Evolutionary conservation across 2,329 filamentous ascomycete species (phyloP), one percentile per base, ranked within the genome.

Genomic region (Epicoccum sorghinum): DNA sequence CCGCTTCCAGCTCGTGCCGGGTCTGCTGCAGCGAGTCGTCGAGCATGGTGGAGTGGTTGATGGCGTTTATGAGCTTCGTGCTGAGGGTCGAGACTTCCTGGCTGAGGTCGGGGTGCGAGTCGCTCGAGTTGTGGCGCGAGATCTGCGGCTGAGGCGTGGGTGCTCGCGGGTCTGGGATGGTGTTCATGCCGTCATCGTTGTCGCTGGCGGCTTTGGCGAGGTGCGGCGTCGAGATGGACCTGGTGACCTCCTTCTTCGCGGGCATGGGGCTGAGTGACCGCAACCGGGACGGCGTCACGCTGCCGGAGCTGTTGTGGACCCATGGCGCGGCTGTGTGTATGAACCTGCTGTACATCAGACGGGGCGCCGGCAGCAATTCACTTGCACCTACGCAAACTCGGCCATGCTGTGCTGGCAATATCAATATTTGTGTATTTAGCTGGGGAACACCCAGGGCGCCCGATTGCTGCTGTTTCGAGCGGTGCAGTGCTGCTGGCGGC

Each of bases 31-130:
- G 81, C 9, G 86, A 90, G 74, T 99, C 95, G 75, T 98, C 95
- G 39, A 99, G 83, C 22, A 85, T 88, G 7, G 93, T 97, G 75
- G 97, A 93, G 74, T 96, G 89, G 72, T 99, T 99, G 77, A 99
- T 97, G 39, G 95, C 93, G 70, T 95, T 93, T 66, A 99, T 93
- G 59, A 99, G 86, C 75, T 99, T 99, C 43, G 92, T 93, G 77
- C 92, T 98, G 29, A 99, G 81, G 6, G 90, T 87, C 7, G 93
- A 90, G 25, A 99, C 91, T 76, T 98, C 95, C 61, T 82, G 81
- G 70, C 83, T 87, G 38, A 88, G 70, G 64, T 88, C 86, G 18
- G 83, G 84, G 63, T 86, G 82, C 70, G 68, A 82, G 69, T 59
- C 80, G 78, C 59, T 75, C 72, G 69, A 83, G 77, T 61, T 75